Evolutionary conservation across 169 alveolate species (phyloP).

Genomic region (Neospora caninum): DNA sequence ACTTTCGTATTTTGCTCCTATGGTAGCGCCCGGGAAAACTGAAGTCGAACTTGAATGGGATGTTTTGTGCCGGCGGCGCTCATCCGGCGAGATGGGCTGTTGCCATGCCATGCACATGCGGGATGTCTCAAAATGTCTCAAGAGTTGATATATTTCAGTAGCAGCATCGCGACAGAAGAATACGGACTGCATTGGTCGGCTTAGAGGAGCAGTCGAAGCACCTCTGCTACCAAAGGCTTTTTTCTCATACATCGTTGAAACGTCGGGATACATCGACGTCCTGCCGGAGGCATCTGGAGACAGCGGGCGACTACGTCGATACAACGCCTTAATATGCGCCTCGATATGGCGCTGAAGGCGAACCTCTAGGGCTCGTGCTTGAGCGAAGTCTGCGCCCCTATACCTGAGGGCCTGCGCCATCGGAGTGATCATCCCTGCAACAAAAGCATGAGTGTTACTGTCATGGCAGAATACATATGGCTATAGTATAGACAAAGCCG

Average conservation of each 20-base stretch:
- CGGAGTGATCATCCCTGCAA: conserved; percentile 15
- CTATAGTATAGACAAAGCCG: too few species aligned
- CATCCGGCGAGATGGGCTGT: conserved; percentile 27
- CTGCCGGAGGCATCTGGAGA: background rate
- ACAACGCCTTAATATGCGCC: background rate
- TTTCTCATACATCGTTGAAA: background rate
- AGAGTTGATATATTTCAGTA: background rate
- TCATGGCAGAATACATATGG: too few species aligned
- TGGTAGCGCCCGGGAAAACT: too few species aligned
- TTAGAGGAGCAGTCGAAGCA: background rate
- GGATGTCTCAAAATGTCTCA: conserved; percentile 1
- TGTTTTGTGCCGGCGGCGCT: background rate
- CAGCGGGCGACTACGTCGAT: background rate
- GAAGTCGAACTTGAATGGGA: too few species aligned
- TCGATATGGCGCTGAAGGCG: conserved; percentile 21
- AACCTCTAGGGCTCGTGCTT: background rate
- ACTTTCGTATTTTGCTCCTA: too few species aligned
- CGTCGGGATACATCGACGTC: background rate
- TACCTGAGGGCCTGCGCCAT: background rate
- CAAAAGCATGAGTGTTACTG: background rate
- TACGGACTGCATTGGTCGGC: background rate
- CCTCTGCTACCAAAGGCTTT: background rate
- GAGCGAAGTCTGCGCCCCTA: background rate
- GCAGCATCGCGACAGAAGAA: background rate
- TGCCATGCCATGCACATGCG: conserved; percentile 39